These are phyloP conservation scores for Boletus sp. DNA, from an alignment of 1,284 basidiomycete species.

Conservation along the genomic window DNA sequence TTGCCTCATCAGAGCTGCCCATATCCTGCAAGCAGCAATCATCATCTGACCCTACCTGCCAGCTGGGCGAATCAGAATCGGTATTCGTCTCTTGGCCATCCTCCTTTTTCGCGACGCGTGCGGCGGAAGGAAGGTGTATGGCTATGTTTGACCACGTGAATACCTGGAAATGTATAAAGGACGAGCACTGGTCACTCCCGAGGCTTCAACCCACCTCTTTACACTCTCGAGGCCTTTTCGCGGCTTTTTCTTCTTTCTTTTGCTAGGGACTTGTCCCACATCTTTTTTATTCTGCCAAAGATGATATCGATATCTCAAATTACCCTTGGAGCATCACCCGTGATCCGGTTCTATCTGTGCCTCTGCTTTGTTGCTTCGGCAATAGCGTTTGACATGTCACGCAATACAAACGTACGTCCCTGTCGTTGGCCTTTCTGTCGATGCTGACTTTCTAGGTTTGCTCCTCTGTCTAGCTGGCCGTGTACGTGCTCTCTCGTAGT, in stretches of 20 bases:
- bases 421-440: not conserved
- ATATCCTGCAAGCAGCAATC: not conserved
- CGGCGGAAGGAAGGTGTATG: constrained; percentile 11
- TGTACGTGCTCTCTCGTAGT: constrained; percentile 19
- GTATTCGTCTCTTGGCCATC: constrained; percentile 1
- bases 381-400: constrained; percentile 30
- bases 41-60: constrained; percentile 5
- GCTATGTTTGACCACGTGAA: constrained; percentile 20
- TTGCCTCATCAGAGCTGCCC: not conserved
- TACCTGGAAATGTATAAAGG: constrained; percentile 25
- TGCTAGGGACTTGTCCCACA: not conserved
- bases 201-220: not conserved
- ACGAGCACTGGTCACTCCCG: not conserved
- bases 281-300: not conserved
- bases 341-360: constrained; percentile 23
- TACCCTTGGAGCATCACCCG: not conserved
- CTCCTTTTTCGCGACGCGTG: constrained; percentile 3
- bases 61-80: constrained; percentile 25
- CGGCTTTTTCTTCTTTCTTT: not conserved
- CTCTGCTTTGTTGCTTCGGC: constrained; percentile 19
- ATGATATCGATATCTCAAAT: constrained; percentile 23
- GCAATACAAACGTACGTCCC: constrained; percentile 27
- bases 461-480: constrained; percentile 24
- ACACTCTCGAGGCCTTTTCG: not conserved
- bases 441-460: not conserved